Evolutionary conservation across 2,329 filamentous ascomycete genomes (phyloP).

Genomic region (Diaporthe helianthi): DNA sequence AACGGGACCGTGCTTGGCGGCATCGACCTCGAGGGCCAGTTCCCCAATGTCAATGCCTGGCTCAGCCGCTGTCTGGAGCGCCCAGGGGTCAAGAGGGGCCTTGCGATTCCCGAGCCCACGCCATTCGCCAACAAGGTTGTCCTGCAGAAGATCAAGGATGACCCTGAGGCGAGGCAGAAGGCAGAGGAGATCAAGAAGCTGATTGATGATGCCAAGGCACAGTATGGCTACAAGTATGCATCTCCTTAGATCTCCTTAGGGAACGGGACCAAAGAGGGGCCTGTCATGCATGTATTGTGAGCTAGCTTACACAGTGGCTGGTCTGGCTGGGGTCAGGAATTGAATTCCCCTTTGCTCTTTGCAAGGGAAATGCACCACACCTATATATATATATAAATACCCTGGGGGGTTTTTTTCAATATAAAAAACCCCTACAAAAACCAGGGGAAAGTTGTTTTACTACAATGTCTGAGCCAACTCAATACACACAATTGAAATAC

Average conservation of each 20-base stretch:
- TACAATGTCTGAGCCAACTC: background rate
- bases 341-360: background rate
- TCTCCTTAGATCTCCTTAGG: slow-evolving; percentile 47
- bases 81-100: slow-evolving; percentile 68
- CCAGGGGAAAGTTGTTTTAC: background rate
- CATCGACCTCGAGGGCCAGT: slow-evolving; percentile 65
- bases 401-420: too few species aligned
- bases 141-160: slow-evolving; percentile 47
- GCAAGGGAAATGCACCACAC: too few species aligned
- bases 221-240: slow-evolving; percentile 56
- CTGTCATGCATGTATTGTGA: background rate
- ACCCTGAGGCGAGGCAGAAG: slow-evolving; percentile 55
- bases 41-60: slow-evolving; percentile 73
- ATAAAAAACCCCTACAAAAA: too few species aligned
- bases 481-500: background rate
- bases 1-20: slow-evolving; percentile 64
- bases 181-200: slow-evolving; percentile 47
- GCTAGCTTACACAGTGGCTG: background rate
- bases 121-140: slow-evolving; percentile 49
- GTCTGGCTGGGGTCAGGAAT: too few species aligned
- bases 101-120: slow-evolving; percentile 62
- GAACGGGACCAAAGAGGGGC: background rate
- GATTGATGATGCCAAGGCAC: slow-evolving; percentile 51
- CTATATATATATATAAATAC: background rate
- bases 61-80: slow-evolving; percentile 66